phyloP scores from a whole-genome alignment of 164 flowering plant genomes.

The Chloranthus sessilifolius region DNA sequence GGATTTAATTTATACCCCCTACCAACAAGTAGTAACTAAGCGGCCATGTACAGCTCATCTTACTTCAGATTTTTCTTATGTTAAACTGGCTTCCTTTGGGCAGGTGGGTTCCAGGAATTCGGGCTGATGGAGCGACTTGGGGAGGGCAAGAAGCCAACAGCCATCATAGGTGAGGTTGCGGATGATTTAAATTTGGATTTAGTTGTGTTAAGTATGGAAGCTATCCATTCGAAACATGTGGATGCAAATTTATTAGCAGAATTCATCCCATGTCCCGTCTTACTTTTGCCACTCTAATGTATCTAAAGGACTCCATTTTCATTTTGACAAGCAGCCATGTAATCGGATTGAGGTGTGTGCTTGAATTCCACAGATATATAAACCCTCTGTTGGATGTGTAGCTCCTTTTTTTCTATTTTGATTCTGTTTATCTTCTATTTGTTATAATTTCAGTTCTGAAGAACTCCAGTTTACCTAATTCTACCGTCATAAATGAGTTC shows the following conservation, averaged over 20 bases:
- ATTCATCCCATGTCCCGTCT: slow-evolving; percentile 93
- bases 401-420: no score
- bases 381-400: no score
- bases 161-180: slow-evolving; percentile 94
- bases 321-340: background rate
- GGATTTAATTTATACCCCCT: no score
- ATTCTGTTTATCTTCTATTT: no score
- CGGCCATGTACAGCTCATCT: no score
- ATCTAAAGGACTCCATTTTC: no score
- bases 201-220: slow-evolving; percentile 94
- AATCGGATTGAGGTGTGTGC: background rate
- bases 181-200: slow-evolving; percentile 85
- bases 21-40: no score
- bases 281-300: slow-evolving; percentile 65
- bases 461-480: no score
- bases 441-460: no score
- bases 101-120: slow-evolving; percentile 90
- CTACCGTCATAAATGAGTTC: no score
- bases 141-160: slow-evolving; percentile 82
- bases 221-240: slow-evolving; percentile 91
- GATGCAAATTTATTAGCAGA: slow-evolving; percentile 96
- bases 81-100: slow-evolving; percentile 2
- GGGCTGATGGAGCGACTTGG: slow-evolving; percentile 81
- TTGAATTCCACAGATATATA: background rate
- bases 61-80: background rate